Conservation (phyloP, 176 grass and related monocot genomes). For the Juncus inflexus region DNA sequence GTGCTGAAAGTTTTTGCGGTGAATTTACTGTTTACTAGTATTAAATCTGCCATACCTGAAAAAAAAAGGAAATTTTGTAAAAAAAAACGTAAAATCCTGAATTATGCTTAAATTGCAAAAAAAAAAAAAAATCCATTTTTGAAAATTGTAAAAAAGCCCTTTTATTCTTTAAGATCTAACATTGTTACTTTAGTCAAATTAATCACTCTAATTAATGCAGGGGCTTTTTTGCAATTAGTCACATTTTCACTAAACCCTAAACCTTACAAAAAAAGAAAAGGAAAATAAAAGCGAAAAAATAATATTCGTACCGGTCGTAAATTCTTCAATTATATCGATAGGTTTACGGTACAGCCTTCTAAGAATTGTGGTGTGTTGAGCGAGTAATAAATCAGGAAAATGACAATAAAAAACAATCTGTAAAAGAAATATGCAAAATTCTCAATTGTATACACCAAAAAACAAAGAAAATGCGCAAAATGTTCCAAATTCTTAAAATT, state of each 20-base stretch:
- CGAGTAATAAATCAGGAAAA: conserved; percentile 90
- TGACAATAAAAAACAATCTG: conserved; percentile 92
- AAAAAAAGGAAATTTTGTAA: conserved; percentile 8
- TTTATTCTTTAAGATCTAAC: neutral
- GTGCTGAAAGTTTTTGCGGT: conserved; percentile 73
- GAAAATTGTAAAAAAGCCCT: neutral
- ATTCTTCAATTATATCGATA: conserved; percentile 89
- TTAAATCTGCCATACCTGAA: conserved; percentile 89
- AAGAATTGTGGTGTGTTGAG: conserved; percentile 80
- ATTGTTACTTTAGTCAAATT: neutral
- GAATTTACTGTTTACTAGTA: conserved; percentile 95
- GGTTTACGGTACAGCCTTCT: conserved; percentile 74
- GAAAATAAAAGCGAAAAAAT: conserved; percentile 19
- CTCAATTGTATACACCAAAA: no score
- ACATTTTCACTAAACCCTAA: no score
- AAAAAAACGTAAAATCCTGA: neutral
- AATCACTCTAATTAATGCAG: no score
- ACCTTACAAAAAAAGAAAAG: neutral
- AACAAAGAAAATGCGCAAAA: no score
- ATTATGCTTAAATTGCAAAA: no score
- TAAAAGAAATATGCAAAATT: conserved; percentile 14
- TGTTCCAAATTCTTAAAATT: no score
- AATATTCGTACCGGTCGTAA: conserved; percentile 60
- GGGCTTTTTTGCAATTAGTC: no score
- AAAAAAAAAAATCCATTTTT: neutral